Percentiles rank a stretch among this genome's conserved stretches.
Evolutionary conservation across 2,329 filamentous ascomycete genomes (phyloP).

Genomic region (Mollisia scopiformis): DNA sequence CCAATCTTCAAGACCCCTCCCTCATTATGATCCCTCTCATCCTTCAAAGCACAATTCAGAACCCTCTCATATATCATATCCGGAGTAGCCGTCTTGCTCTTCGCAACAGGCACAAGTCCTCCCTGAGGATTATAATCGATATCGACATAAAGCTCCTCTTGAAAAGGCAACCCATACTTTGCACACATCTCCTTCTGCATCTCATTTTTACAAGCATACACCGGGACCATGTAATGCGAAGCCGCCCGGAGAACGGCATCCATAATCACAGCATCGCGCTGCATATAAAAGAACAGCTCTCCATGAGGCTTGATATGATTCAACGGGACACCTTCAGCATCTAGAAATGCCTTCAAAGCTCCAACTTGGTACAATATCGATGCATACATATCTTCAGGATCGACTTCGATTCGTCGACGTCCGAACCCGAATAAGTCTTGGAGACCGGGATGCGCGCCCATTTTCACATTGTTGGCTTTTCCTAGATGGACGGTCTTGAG

Average conservation of each 20-base stretch:
- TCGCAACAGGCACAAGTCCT: slow-evolving; percentile 14
- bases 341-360: slow-evolving; percentile 61
- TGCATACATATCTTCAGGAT: slow-evolving; percentile 58
- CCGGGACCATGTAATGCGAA: slow-evolving; percentile 27
- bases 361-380: slow-evolving; percentile 66
- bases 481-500: slow-evolving; percentile 58
- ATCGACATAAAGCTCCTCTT: slow-evolving; percentile 29
- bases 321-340: slow-evolving; percentile 56
- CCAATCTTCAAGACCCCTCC: slow-evolving; percentile 15
- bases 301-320: slow-evolving; percentile 68
- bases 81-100: slow-evolving; percentile 14
- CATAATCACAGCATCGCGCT: slow-evolving; percentile 11
- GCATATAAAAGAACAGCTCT: slow-evolving; percentile 51
- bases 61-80: slow-evolving; percentile 13
- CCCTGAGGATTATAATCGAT: slow-evolving; percentile 26
- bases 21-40: slow-evolving; percentile 19
- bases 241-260: slow-evolving; percentile 11
- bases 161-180: slow-evolving; percentile 22
- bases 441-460: slow-evolving; percentile 66
- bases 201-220: slow-evolving; percentile 33
- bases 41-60: slow-evolving; percentile 7
- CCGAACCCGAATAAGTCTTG: slow-evolving; percentile 70
- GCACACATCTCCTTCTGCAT: slow-evolving; percentile 24
- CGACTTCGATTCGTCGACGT: slow-evolving; percentile 61
- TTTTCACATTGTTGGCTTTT: slow-evolving; percentile 57